Conservation (phyloP, 2,329 filamentous ascomycete genomes). For the Aspergillus spinulosporus region DNA sequence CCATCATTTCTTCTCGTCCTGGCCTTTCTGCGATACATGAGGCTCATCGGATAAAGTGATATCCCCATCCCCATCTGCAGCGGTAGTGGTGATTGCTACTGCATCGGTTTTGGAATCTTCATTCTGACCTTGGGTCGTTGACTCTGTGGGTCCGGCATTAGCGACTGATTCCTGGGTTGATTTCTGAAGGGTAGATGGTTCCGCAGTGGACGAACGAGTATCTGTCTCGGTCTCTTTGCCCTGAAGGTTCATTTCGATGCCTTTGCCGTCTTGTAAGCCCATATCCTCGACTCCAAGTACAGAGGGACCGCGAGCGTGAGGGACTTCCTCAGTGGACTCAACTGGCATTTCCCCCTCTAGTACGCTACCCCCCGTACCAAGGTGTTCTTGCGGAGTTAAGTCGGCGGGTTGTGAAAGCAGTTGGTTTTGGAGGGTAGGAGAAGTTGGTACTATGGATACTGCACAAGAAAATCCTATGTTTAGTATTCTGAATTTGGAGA, state of each 20-base stretch:
- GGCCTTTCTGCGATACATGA: slow-evolving; percentile 9
- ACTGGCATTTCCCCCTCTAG: slow-evolving; percentile 34
- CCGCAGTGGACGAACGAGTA: slow-evolving; percentile 6
- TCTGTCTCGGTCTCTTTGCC: slow-evolving; percentile 19
- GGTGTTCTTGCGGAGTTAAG: slow-evolving; percentile 5
- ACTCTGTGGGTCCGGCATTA: slow-evolving; percentile 14
- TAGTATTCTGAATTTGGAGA: not conserved
- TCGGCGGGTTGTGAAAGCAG: slow-evolving; percentile 5
- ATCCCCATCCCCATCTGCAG: slow-evolving; percentile 35
- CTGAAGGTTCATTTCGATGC: slow-evolving; percentile 43
- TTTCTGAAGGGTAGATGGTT: slow-evolving; percentile 1
- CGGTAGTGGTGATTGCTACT: slow-evolving; percentile 27
- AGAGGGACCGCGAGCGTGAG: slow-evolving; percentile 81
- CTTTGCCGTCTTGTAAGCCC: slow-evolving; percentile 66
- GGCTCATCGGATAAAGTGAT: slow-evolving; percentile 39
- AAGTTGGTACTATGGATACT: not conserved
- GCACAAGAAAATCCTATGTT: no score
- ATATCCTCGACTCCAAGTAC: slow-evolving; percentile 84
- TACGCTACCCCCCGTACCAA: slow-evolving; percentile 3
- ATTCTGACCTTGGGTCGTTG: not conserved
- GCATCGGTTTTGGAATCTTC: slow-evolving; percentile 10
- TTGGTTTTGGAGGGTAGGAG: slow-evolving; percentile 1
- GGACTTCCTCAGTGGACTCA: slow-evolving; percentile 62
- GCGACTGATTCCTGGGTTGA: slow-evolving; percentile 5
- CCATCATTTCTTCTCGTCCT: slow-evolving; percentile 3